Evolutionary conservation across 352 stramenopile species (phyloP).

Genomic region (Pythium dissimile): DNA sequence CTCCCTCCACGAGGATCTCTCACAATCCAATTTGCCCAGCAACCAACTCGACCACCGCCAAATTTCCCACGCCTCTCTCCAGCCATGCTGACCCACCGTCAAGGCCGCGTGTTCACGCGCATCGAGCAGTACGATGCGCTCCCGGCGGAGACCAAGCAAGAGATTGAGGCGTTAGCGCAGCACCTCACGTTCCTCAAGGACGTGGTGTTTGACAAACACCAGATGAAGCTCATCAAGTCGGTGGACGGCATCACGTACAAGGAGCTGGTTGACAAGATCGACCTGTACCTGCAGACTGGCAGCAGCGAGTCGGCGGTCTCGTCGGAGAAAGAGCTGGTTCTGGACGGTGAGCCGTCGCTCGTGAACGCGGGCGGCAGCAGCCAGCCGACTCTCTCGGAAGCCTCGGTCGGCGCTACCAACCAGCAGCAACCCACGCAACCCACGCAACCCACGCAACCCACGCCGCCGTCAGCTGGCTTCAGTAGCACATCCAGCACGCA

Average conservation of each 20-base stretch:
- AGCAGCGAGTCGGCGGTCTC: too few relatives aligned
- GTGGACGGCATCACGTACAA: conserved; percentile 39
- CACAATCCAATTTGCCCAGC: too few relatives aligned
- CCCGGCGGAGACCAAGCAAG: neutral
- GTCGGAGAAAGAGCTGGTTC: too few relatives aligned
- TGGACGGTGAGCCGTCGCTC: too few relatives aligned
- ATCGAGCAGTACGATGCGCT: conserved; percentile 16
- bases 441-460: too few relatives aligned
- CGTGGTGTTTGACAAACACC: conserved; percentile 15
- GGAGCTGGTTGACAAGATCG: conserved; percentile 39
- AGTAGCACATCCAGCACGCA: too few relatives aligned
- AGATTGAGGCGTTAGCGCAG: conserved; percentile 19
- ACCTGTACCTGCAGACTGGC: conserved; percentile 30
- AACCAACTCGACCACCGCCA: too few relatives aligned
- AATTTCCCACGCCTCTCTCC: too few relatives aligned
- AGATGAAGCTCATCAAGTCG: conserved; percentile 35
- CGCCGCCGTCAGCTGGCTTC: too few relatives aligned
- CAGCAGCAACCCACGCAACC: neutral
- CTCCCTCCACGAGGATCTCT: too few relatives aligned
- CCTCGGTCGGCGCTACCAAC: neutral
- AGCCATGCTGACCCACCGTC: neutral
- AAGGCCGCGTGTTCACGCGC: conserved; percentile 20
- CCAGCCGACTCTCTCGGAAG: neutral
- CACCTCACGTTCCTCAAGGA: conserved; percentile 38
- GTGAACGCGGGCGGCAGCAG: neutral